Conservation (phyloP, 208 protist genomes). For the Trypanosoma scelopori region DNA sequence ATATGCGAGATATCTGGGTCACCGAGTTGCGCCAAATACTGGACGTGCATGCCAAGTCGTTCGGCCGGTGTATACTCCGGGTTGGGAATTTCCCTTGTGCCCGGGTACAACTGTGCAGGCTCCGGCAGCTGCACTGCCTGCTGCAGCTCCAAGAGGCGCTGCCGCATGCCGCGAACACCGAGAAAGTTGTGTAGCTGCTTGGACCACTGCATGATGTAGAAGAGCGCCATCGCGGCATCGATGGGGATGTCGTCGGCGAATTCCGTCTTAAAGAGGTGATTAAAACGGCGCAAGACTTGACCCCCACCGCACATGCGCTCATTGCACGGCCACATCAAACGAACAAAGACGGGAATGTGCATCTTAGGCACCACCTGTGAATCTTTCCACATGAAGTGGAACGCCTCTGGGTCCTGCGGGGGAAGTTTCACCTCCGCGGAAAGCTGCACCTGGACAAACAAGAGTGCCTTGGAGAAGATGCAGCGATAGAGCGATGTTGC, state of each 20-base stretch:
- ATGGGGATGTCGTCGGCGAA: slow-evolving; percentile 80
- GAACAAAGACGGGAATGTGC: slow-evolving; percentile 85
- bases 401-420: slow-evolving; percentile 82
- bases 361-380: slow-evolving; percentile 81
- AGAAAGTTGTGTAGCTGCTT: slow-evolving; percentile 49
- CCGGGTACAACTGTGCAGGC: slow-evolving; percentile 64
- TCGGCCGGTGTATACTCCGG: slow-evolving; percentile 84
- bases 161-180: slow-evolving; percentile 78
- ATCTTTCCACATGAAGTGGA: slow-evolving; percentile 86
- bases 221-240: slow-evolving; percentile 68
- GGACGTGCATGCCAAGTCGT: slow-evolving; percentile 88
- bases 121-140: slow-evolving; percentile 35
- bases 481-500: slow-evolving; percentile 83
- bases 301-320: slow-evolving; percentile 67
- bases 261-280: slow-evolving; percentile 71
- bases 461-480: slow-evolving; percentile 83
- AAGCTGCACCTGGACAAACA: slow-evolving; percentile 85
- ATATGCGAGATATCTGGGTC: slow-evolving; percentile 71
- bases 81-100: slow-evolving; percentile 87
- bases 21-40: slow-evolving; percentile 82
- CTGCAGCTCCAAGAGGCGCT: slow-evolving; percentile 73
- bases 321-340: slow-evolving; percentile 84
- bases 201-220: slow-evolving; percentile 81
- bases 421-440: slow-evolving; percentile 91
- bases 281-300: slow-evolving; percentile 61